These are phyloP conservation scores for Fusarium protoensiforme DNA, from an alignment of 2,329 filamentous ascomycete species.

Conservation along the genomic window DNA sequence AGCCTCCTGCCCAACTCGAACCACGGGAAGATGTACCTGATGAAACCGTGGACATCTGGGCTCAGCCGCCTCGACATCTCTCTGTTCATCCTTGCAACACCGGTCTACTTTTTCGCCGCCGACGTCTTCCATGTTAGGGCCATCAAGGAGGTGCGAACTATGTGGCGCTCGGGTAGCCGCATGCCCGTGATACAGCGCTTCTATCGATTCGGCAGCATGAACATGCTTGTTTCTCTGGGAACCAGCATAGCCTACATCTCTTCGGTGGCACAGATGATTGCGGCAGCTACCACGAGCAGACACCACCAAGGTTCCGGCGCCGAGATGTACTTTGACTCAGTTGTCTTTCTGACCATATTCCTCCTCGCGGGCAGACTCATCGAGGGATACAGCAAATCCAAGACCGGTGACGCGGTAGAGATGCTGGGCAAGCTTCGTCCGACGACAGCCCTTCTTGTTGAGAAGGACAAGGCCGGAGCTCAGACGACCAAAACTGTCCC, in stretches of 20 bases:
- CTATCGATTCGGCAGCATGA: conserved; percentile 97
- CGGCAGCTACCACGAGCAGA: conserved; percentile 58
- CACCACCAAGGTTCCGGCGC: conserved; percentile 27
- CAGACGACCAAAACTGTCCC: conserved; percentile 56
- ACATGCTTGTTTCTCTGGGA: conserved; percentile 89
- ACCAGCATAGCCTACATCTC: conserved; percentile 89
- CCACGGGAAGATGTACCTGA: conserved; percentile 70
- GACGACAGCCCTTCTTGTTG: conserved; percentile 77
- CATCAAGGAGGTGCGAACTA: conserved; percentile 78
- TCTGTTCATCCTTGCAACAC: conserved; percentile 83
- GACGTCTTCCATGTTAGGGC: conserved; percentile 86
- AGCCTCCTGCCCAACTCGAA: conserved; percentile 74
- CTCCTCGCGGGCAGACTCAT: conserved; percentile 79
- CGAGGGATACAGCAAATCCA: conserved; percentile 92
- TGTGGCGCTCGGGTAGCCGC: conserved; percentile 82
- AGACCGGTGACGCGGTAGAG: conserved; percentile 86
- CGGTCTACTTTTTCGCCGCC: conserved; percentile 87
- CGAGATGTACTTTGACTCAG: conserved; percentile 87
- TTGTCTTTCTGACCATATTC: conserved; percentile 92
- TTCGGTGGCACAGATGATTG: conserved; percentile 81
- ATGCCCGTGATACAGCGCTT: conserved; percentile 80
- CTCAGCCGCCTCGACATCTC: conserved; percentile 82
- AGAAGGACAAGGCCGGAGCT: conserved; percentile 50
- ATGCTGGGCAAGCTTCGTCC: conserved; percentile 83
- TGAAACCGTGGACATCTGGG: conserved; percentile 76